phyloP scores from a whole-genome alignment of 805 yeast species.

The Metschnikowia chrysomelidarum region DNA sequence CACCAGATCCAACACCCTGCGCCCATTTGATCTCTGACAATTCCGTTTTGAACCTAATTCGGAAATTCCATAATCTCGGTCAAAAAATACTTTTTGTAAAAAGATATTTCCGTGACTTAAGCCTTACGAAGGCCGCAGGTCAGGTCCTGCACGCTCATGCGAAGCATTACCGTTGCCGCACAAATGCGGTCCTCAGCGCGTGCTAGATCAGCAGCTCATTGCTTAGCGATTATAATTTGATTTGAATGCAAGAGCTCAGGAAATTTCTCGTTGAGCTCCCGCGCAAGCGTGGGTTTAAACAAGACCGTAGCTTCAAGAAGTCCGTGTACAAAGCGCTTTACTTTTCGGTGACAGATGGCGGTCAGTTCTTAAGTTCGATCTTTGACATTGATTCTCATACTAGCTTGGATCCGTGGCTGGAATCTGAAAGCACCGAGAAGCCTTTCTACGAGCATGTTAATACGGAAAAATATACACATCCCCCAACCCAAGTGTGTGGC shows the following conservation, averaged over 20 bases:
- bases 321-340: conserved; percentile 30
- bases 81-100: too few relatives aligned
- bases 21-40: too few relatives aligned
- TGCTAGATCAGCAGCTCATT: not conserved
- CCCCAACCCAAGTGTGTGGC: conserved; percentile 68
- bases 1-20: too few relatives aligned
- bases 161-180: not conserved
- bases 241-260: conserved; percentile 6
- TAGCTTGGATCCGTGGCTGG: conserved; percentile 8
- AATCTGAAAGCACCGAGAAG: not conserved
- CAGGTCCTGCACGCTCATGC: not conserved
- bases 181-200: not conserved
- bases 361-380: conserved; percentile 12
- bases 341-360: conserved; percentile 23
- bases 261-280: conserved; percentile 12
- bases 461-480: conserved; percentile 33
- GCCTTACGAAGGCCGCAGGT: too few relatives aligned
- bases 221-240: not conserved
- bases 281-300: conserved; percentile 2
- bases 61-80: too few relatives aligned
- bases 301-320: conserved; percentile 7
- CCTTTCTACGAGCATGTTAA: conserved; percentile 12
- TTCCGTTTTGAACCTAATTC: too few relatives aligned
- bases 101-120: too few relatives aligned
- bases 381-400: conserved; percentile 11